Evolutionary conservation across 2,329 filamentous ascomycete genomes (phyloP).

Genomic region (Grosmannia serpens): DNA sequence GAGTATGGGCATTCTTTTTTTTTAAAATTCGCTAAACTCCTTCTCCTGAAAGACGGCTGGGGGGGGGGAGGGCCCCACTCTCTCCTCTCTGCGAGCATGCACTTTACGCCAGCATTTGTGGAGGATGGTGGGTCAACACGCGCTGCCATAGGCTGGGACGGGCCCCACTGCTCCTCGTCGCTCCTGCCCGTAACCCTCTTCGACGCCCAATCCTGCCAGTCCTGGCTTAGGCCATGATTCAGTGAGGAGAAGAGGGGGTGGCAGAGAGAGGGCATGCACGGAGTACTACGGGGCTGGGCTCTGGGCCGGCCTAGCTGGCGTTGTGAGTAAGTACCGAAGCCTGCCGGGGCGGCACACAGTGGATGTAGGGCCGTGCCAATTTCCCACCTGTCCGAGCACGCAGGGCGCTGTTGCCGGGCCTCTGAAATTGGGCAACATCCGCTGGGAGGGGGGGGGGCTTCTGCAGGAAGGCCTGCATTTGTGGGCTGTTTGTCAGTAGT

Average conservation of each 20-base stretch:
- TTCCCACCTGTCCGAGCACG: too few relatives aligned
- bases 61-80: not conserved
- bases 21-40: not conserved
- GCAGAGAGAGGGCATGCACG: too few relatives aligned
- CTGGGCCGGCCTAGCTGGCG: too few relatives aligned
- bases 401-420: too few relatives aligned
- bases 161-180: not conserved
- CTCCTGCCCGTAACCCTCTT: not conserved
- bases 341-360: too few relatives aligned
- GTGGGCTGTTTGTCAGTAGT: too few relatives aligned
- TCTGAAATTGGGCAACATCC: too few relatives aligned
- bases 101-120: not conserved
- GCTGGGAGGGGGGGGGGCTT: too few relatives aligned
- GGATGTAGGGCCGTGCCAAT: too few relatives aligned
- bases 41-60: not conserved
- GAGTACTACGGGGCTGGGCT: too few relatives aligned
- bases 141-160: not conserved
- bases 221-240: not conserved
- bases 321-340: too few relatives aligned
- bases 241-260: not conserved
- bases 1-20: not conserved
- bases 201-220: not conserved
- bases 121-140: slow-evolving; percentile 1
- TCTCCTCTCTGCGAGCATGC: not conserved
- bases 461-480: too few relatives aligned